Conservation (phyloP, 306 rosid genomes). For the Malus asiatica region DNA sequence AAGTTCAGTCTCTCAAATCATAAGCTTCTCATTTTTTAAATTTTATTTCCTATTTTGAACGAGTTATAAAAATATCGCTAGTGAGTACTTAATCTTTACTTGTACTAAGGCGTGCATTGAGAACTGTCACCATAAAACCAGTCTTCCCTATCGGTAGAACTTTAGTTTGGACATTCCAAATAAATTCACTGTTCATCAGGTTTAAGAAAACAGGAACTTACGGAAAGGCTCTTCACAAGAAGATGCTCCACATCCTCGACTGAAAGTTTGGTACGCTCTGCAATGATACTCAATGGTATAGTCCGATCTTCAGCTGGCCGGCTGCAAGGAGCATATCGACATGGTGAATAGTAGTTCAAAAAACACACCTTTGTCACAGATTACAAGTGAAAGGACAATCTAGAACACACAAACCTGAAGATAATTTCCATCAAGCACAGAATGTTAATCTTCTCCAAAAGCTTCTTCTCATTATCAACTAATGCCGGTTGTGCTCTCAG, state of each 20-base stretch:
- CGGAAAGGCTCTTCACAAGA: slow-evolving; percentile 95
- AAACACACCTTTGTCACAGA: not conserved
- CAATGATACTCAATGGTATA: slow-evolving; percentile 81
- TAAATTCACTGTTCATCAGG: not conserved
- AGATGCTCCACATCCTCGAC: slow-evolving; percentile 97
- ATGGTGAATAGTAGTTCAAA: not conserved
- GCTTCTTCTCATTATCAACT: slow-evolving; percentile 81
- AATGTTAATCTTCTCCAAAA: slow-evolving; percentile 91
- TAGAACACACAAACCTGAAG: slow-evolving; percentile 56
- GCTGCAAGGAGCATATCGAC: slow-evolving; percentile 41
- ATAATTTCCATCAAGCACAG: slow-evolving; percentile 99
- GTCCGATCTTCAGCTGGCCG: slow-evolving; percentile 97
- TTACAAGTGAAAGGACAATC: slow-evolving; percentile 2
- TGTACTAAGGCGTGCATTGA: not conserved
- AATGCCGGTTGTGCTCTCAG: slow-evolving; percentile 90
- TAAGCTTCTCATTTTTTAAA: not conserved
- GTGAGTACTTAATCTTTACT: not conserved
- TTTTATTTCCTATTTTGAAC: not conserved
- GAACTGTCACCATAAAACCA: not conserved
- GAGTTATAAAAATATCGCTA: not conserved
- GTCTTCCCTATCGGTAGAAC: not conserved
- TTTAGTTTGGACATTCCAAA: not conserved
- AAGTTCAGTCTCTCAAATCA: not conserved
- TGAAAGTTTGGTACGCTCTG: slow-evolving; percentile 91
- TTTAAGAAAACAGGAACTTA: slow-evolving; percentile 33